Evolutionary conservation across 2,329 filamentous ascomycete genomes (phyloP).

Genomic region (Pseudocercospora ulei): DNA sequence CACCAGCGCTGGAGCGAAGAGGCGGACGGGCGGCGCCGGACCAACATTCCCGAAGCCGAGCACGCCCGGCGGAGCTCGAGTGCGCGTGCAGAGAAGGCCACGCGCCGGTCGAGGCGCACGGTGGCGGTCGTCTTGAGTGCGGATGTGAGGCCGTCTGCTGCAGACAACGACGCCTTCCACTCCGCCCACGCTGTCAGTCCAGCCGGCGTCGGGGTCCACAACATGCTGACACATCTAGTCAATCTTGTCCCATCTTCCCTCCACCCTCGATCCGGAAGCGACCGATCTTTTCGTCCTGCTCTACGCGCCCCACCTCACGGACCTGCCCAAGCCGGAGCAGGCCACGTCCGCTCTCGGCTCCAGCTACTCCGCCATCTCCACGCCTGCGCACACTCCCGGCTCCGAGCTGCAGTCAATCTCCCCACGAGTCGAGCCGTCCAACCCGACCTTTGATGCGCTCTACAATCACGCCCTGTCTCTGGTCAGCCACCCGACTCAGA

Average conservation of each 20-base stretch:
- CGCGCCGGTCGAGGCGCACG: conserved; percentile 48
- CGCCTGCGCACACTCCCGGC: conserved; percentile 52
- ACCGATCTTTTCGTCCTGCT: conserved; percentile 80
- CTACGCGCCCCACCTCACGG: conserved; percentile 65
- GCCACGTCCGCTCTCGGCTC: conserved; percentile 59
- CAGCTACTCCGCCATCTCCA: conserved; percentile 77
- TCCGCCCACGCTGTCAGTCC: conserved; percentile 71
- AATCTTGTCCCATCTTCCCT: conserved; percentile 79
- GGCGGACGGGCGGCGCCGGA: conserved; percentile 53
- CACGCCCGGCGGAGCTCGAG: conserved; percentile 14
- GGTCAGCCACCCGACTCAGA: conserved; percentile 75
- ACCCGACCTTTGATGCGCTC: conserved; percentile 57
- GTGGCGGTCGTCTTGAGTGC: conserved; percentile 86
- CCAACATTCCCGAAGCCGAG: conserved; percentile 23
- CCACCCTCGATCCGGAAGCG: conserved; percentile 60
- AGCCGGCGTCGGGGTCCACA: neutral
- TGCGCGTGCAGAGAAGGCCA: conserved; percentile 23
- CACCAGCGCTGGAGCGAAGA: conserved; percentile 91
- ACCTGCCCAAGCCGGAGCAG: conserved; percentile 33
- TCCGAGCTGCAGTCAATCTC: conserved; percentile 46
- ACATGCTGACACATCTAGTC: conserved; percentile 36
- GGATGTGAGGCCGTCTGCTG: conserved; percentile 51
- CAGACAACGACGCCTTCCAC: conserved; percentile 47
- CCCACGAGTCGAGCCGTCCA: conserved; percentile 37
- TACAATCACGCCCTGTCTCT: conserved; percentile 69